Conservation (phyloP, 2,329 filamentous ascomycete genomes). For the Parastagonospora avenae region DNA sequence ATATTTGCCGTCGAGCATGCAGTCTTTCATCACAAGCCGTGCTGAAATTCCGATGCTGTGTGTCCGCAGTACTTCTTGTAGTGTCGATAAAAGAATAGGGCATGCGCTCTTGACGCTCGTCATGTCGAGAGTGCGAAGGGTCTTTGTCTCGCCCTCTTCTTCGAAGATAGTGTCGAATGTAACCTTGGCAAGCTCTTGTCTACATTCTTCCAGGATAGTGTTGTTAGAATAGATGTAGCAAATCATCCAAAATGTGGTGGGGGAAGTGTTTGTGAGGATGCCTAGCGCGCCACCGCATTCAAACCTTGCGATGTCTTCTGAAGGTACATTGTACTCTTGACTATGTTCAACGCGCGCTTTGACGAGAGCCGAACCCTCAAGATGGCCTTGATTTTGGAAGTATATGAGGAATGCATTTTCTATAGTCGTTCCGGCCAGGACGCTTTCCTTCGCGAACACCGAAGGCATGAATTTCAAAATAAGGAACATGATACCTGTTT, state of each 20-base stretch:
- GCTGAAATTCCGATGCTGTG: constrained; percentile 38
- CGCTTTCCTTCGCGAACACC: not conserved
- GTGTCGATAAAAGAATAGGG: constrained; percentile 46
- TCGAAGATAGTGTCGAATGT: not conserved
- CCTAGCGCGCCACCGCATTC: not conserved
- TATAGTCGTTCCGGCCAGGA: not conserved
- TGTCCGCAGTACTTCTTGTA: constrained; percentile 48
- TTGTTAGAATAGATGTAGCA: not conserved
- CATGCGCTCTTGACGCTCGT: constrained; percentile 23
- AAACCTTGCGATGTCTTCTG: not conserved
- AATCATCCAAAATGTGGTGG: not conserved
- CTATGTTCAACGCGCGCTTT: not conserved
- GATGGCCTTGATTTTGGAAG: not conserved
- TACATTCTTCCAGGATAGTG: not conserved
- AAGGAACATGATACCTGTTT: not conserved
- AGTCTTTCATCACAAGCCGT: constrained; percentile 37
- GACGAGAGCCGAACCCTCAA: not conserved
- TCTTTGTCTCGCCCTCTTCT: not conserved
- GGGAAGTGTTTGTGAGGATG: not conserved
- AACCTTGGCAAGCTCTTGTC: not conserved
- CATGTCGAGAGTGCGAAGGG: not conserved
- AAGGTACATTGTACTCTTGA: not conserved
- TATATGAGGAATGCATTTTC: not conserved
- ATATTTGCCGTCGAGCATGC: constrained; percentile 25
- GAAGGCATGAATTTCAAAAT: not conserved